A percentile compares a stretch with the other conserved stretches of the same genome.
phyloP scores from a whole-genome alignment of 116 monocot species.

The Posidonia oceanica region DNA sequence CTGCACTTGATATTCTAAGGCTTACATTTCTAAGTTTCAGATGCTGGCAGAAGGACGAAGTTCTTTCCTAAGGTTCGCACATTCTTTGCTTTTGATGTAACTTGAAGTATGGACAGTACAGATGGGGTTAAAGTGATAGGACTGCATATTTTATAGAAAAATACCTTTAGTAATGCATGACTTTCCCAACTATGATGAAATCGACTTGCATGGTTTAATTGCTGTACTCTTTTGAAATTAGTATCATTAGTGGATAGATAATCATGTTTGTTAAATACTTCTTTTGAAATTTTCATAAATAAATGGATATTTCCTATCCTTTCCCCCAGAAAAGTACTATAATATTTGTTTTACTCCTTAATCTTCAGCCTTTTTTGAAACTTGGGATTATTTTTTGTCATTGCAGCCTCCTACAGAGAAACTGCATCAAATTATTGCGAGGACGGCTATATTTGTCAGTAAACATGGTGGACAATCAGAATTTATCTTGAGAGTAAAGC shows the following conservation, averaged over 20 bases:
- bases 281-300: neutral
- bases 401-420: conserved; percentile 91
- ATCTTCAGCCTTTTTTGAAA: conserved; percentile 11
- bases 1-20: conserved; percentile 67
- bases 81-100: conserved; percentile 70
- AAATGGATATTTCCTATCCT: neutral
- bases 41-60: conserved; percentile 91
- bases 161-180: neutral
- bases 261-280: neutral
- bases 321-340: too few relatives aligned
- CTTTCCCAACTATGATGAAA: neutral
- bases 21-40: conserved; percentile 89
- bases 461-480: conserved; percentile 89
- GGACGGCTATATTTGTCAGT: conserved; percentile 80
- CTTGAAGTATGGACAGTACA: conserved; percentile 71
- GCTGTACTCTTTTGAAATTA: neutral
- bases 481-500: conserved; percentile 87
- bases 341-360: neutral
- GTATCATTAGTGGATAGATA: neutral
- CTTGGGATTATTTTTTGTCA: conserved; percentile 7
- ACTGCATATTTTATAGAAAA: conserved; percentile 10
- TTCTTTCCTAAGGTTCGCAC: conserved; percentile 74
- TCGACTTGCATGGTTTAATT: neutral
- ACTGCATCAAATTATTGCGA: conserved; percentile 84
- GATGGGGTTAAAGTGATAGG: conserved; percentile 69